These are phyloP conservation scores for Micractinium conductrix DNA, from an alignment of 139 green algal species.

Conservation along the genomic window DNA sequence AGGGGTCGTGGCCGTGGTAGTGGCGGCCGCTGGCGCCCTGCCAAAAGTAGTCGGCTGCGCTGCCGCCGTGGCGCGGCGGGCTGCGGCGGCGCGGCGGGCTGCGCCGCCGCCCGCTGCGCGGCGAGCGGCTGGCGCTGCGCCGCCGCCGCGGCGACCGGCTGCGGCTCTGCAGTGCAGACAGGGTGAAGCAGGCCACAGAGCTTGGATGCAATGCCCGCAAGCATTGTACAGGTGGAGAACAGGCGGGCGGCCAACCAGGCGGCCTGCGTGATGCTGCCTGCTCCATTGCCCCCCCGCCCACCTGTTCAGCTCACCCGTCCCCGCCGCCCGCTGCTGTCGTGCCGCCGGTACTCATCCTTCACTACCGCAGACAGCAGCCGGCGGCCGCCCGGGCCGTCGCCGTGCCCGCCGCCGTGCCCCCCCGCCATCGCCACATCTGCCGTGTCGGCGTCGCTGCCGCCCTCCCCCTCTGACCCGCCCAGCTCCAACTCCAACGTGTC, in stretches of 20 bases:
- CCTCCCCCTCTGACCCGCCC: not conserved
- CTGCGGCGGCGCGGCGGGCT: not conserved
- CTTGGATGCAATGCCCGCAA: not conserved
- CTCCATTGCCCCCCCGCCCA: not conserved
- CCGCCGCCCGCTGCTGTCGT: not conserved
- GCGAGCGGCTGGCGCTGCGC: slow-evolving; percentile 8
- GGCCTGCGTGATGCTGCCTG: no score
- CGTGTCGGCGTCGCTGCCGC: slow-evolving; percentile 26
- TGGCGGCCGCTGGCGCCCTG: not conserved
- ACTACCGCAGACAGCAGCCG: slow-evolving; percentile 18
- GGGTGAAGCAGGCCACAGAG: no score
- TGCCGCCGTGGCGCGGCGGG: not conserved
- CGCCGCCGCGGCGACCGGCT: not conserved
- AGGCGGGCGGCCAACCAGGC: not conserved
- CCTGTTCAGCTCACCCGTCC: slow-evolving; percentile 1
- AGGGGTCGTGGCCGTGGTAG: slow-evolving; percentile 3
- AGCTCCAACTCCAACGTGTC: slow-evolving; percentile 12
- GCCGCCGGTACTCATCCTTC: slow-evolving; percentile 1
- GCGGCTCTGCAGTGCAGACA: slow-evolving; percentile 9
- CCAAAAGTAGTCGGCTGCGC: not conserved
- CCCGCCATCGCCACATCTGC: not conserved
- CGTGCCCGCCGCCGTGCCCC: not conserved
- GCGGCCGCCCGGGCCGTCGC: not conserved
- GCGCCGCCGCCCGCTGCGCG: not conserved
- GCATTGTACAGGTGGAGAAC: not conserved